Conservation (phyloP, 768 basidiomycete species). For the Phaeolepiota aurea region DNA sequence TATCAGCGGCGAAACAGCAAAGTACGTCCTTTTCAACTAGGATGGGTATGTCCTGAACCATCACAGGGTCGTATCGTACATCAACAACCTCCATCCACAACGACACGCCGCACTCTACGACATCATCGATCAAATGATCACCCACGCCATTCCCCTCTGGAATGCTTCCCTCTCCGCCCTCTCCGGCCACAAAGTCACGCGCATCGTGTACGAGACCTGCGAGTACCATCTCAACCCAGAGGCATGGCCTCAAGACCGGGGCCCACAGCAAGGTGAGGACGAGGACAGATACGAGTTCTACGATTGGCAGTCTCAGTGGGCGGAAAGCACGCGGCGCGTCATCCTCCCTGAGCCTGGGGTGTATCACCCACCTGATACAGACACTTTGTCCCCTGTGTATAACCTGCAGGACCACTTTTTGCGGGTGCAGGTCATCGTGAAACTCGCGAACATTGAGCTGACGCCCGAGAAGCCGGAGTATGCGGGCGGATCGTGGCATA, state of each 20-base stretch:
- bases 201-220: slow-evolving; percentile 4
- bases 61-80: slow-evolving; percentile 18
- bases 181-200: neutral
- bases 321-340: slow-evolving; percentile 2
- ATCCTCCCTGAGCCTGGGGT: slow-evolving; percentile 10
- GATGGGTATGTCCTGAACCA: neutral
- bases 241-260: slow-evolving; percentile 4
- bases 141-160: slow-evolving; percentile 17
- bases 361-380: neutral
- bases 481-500: slow-evolving; percentile 18
- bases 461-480: slow-evolving; percentile 21
- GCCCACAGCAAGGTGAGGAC: slow-evolving; percentile 1
- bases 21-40: slow-evolving; percentile 4
- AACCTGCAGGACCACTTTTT: neutral
- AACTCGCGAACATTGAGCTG: slow-evolving; percentile 19
- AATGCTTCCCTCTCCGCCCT: slow-evolving; percentile 6
- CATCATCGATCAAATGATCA: slow-evolving; percentile 14
- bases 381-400: neutral
- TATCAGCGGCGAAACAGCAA: slow-evolving; percentile 7
- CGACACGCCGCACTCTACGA: slow-evolving; percentile 9
- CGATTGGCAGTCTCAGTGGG: slow-evolving; percentile 7
- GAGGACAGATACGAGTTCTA: slow-evolving; percentile 5
- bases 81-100: slow-evolving; percentile 26
- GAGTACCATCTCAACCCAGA: slow-evolving; percentile 8
- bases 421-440: slow-evolving; percentile 16